phyloP scores from a whole-genome alignment of 305 asterid genomes.

The Fraxinus floribunda region DNA sequence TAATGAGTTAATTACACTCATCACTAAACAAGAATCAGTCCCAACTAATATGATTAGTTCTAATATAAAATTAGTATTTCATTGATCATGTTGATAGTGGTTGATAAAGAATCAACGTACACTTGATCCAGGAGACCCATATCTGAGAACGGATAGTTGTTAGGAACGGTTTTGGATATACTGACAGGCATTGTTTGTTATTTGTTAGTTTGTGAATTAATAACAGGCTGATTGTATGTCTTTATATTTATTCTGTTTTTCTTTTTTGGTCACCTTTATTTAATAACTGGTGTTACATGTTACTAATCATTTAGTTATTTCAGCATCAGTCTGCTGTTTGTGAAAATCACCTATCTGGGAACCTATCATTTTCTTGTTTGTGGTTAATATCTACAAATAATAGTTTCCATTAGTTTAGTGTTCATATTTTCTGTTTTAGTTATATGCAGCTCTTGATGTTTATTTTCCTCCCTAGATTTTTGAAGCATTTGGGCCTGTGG shows the following conservation, averaged over 20 bases:
- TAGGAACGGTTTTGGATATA: background rate
- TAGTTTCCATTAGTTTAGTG: background rate
- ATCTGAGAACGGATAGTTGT: background rate
- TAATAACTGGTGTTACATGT: background rate
- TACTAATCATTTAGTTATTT: background rate
- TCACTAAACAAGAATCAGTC: background rate
- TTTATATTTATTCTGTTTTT: background rate
- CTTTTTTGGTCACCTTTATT: background rate
- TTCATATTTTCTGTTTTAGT: background rate
- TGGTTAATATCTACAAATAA: background rate
- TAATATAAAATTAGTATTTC: background rate
- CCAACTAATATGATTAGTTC: background rate
- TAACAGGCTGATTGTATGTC: background rate
- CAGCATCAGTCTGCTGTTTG: background rate
- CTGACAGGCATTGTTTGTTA: background rate
- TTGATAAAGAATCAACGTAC: background rate
- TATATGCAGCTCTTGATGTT: background rate
- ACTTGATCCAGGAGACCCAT: background rate
- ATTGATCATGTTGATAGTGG: background rate
- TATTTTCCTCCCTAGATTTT: conserved; percentile 52
- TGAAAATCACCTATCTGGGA: background rate
- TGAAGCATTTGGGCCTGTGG: conserved; percentile 98
- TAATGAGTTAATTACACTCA: too few relatives aligned
- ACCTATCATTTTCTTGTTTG: background rate
- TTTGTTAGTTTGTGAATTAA: background rate